phyloP scores from a whole-genome alignment of 139 green algal species.

The Chlamydomonas sp. region DNA sequence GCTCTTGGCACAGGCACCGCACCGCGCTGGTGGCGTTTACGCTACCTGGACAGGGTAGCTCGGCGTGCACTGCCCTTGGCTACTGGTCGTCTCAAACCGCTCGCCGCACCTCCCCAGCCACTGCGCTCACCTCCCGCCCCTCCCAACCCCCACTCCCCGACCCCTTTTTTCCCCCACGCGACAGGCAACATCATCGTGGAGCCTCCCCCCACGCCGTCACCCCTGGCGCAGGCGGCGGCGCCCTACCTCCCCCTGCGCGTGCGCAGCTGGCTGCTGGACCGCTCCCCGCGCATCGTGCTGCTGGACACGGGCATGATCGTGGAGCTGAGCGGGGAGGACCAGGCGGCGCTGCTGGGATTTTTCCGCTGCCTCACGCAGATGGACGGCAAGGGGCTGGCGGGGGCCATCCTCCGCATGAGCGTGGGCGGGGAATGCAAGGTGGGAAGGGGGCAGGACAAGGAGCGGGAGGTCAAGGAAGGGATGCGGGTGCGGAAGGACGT shows the following conservation, averaged over 20 bases:
- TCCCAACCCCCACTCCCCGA: neutral
- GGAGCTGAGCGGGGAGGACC: constrained; percentile 58
- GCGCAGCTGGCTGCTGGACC: constrained; percentile 28
- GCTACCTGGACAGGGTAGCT: too few species aligned
- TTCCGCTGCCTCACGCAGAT: constrained; percentile 73
- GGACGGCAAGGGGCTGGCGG: constrained; percentile 63
- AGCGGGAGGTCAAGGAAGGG: neutral
- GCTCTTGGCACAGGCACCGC: too few species aligned
- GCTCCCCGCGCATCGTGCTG: constrained; percentile 64
- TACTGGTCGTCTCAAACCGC: neutral
- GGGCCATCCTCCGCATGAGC: constrained; percentile 68
- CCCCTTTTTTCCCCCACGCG: constrained; percentile 36
- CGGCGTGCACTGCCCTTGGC: too few species aligned
- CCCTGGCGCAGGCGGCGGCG: neutral
- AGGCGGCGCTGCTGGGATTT: constrained; percentile 50
- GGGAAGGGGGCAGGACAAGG: neutral
- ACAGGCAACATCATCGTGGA: constrained; percentile 92
- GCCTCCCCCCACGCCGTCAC: constrained; percentile 39
- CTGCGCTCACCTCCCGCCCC: neutral
- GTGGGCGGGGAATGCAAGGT: constrained; percentile 31
- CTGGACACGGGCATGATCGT: constrained; percentile 86
- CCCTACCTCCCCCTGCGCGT: constrained; percentile 34
- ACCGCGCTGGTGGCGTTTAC: too few species aligned
- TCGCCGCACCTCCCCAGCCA: neutral
- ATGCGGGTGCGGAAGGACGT: neutral